These are phyloP conservation scores for Aspergillus wentii DNA, from an alignment of 495 filamentous ascomycete species.

Conservation along the genomic window DNA sequence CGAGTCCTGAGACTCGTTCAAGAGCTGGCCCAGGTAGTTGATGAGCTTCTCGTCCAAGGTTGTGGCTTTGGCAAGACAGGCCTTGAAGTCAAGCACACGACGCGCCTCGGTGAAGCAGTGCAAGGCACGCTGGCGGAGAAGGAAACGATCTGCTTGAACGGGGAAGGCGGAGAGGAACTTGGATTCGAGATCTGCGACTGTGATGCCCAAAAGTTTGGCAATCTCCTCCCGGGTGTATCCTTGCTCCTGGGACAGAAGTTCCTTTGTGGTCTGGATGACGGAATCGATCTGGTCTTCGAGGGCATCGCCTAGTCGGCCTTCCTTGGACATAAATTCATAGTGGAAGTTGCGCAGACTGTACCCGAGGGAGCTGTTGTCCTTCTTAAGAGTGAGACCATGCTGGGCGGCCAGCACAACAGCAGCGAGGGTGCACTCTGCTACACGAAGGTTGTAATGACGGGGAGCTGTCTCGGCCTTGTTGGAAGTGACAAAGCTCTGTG, in stretches of 20 bases:
- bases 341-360: conserved; percentile 84
- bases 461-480: conserved; percentile 94
- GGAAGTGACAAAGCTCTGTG: conserved; percentile 86
- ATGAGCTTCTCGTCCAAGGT: conserved; percentile 58
- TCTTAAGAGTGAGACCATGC: conserved; percentile 59
- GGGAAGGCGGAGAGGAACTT: conserved; percentile 80
- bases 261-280: conserved; percentile 58
- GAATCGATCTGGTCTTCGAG: conserved; percentile 63
- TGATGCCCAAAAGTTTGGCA: conserved; percentile 63
- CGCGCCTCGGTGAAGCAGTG: conserved; percentile 90
- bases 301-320: conserved; percentile 47
- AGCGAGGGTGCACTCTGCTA: conserved; percentile 91
- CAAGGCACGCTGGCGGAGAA: conserved; percentile 75
- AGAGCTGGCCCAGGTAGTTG: conserved; percentile 66
- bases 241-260: conserved; percentile 63
- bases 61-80: conserved; percentile 53
- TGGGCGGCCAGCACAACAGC: conserved; percentile 67
- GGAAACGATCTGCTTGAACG: conserved; percentile 83
- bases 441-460: conserved; percentile 91
- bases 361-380: conserved; percentile 79
- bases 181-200: conserved; percentile 63
- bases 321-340: conserved; percentile 66
- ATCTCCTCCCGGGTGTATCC: conserved; percentile 91
- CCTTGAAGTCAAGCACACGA: conserved; percentile 78
- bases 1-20: conserved; percentile 85